Conservation (phyloP, 228 moss, liverwort and hornwort genomes). For the Sphagnum magellanicum region DNA sequence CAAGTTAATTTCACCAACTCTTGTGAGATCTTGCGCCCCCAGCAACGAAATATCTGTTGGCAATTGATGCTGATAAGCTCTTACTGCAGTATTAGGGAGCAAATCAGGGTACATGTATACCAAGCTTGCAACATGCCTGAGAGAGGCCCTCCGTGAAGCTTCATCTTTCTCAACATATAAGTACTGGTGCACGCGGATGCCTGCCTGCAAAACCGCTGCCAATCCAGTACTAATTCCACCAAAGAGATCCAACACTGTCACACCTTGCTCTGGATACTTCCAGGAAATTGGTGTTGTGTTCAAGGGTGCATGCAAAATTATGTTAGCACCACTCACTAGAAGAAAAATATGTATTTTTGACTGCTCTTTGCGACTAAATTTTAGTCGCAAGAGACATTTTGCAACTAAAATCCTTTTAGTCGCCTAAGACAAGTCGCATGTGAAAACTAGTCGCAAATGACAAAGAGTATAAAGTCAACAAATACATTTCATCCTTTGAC, state of each 20-base stretch:
- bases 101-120: not conserved
- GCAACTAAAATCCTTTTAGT: no score
- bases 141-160: not conserved
- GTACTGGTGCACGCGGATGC: not conserved
- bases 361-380: no score
- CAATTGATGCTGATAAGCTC: not conserved
- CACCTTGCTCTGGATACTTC: conserved; percentile 1
- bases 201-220: conserved; percentile 1
- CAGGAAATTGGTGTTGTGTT: conserved; percentile 1
- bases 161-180: conserved; percentile 6
- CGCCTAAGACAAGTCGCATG: no score
- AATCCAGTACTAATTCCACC: conserved; percentile 8
- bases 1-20: conserved; percentile 3
- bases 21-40: not conserved
- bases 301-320: not conserved
- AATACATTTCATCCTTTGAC: no score
- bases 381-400: no score
- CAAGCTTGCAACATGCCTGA: not conserved
- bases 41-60: not conserved
- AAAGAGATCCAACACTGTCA: conserved; percentile 2
- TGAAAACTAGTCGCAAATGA: no score
- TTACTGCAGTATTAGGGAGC: not conserved
- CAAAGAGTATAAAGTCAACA: no score
- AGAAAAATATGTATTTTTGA: no score
- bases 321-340: not conserved